A percentile compares a stretch with the other conserved stretches of the same genome.
These are phyloP conservation scores for Rhizodiscina lignyota DNA, from an alignment of 495 filamentous ascomycete genomes.

Conservation along the genomic window DNA sequence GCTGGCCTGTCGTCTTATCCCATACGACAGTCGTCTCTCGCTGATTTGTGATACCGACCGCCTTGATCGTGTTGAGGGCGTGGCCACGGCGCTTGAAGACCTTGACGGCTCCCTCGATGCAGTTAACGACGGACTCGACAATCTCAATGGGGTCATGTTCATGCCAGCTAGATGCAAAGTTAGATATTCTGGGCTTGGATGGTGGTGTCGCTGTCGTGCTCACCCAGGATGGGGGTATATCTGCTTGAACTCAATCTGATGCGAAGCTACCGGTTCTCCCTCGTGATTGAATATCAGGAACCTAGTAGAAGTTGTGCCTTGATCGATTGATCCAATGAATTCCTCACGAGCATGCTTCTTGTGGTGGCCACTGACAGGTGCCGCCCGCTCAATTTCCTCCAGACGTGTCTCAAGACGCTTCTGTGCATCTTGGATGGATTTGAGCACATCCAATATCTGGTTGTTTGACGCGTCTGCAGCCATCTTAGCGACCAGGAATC, in stretches of 20 bases:
- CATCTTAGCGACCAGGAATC: too few species aligned
- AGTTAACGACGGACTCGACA: constrained; percentile 60
- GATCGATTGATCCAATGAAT: constrained; percentile 67
- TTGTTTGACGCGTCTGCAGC: not conserved
- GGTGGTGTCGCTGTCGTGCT: too few species aligned
- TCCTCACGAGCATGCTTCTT: too few species aligned
- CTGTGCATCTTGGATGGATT: not conserved
- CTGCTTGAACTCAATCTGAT: constrained; percentile 85
- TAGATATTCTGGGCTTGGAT: too few species aligned
- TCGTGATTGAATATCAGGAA: constrained; percentile 81
- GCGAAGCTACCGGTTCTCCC: constrained; percentile 65
- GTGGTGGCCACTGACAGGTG: too few species aligned
- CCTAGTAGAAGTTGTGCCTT: constrained; percentile 83
- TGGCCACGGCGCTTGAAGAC: constrained; percentile 57
- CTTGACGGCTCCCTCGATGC: constrained; percentile 68
- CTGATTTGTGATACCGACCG: constrained; percentile 88
- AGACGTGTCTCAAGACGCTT: not conserved
- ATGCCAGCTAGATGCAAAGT: constrained; percentile 51
- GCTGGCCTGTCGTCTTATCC: constrained; percentile 74
- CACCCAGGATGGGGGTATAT: constrained; percentile 83
- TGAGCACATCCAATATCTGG: not conserved
- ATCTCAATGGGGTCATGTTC: constrained; percentile 82
- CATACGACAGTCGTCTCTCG: constrained; percentile 86
- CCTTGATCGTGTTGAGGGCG: constrained; percentile 54
- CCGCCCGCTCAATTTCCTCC: not conserved